phyloP scores from a whole-genome alignment of 768 basidiomycete genomes.

The Mrakia hoshinonis region DNA sequence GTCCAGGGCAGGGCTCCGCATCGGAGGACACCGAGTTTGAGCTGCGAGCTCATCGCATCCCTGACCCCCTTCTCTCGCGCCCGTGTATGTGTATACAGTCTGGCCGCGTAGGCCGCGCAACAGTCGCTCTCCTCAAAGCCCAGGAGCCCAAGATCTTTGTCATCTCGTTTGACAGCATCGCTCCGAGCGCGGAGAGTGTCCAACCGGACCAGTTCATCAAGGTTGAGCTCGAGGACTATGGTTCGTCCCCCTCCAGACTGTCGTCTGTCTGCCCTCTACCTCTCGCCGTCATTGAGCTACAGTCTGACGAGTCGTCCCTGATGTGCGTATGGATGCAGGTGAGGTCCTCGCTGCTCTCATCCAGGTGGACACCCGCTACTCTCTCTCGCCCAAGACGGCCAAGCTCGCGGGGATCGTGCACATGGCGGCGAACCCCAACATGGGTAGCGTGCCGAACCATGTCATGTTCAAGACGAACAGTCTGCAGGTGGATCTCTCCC shows the following conservation, averaged over 20 bases:
- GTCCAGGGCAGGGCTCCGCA: no score
- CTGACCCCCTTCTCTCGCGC: not conserved
- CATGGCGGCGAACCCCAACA: not conserved
- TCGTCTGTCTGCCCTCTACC: no score
- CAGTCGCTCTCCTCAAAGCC: not conserved
- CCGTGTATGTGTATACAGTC: not conserved
- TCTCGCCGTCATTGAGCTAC: no score
- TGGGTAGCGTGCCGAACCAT: not conserved
- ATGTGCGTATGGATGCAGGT: not conserved
- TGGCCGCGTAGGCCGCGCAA: not conserved
- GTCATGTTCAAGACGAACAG: not conserved
- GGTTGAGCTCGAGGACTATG: not conserved
- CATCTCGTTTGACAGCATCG: not conserved
- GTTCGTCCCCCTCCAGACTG: not conserved
- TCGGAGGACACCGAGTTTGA: not conserved
- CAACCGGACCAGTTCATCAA: not conserved
- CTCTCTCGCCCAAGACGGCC: not conserved
- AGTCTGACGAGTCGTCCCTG: no score
- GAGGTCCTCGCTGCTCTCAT: not conserved
- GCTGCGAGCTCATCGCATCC: not conserved
- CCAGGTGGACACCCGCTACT: not conserved
- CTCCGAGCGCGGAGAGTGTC: not conserved
- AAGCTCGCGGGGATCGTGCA: not conserved
- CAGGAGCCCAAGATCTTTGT: not conserved
- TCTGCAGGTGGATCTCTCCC: not conserved